These are phyloP conservation scores for Backusella luteola DNA, from an alignment of 192 early-diverging fungal genomes.

Conservation along the genomic window DNA sequence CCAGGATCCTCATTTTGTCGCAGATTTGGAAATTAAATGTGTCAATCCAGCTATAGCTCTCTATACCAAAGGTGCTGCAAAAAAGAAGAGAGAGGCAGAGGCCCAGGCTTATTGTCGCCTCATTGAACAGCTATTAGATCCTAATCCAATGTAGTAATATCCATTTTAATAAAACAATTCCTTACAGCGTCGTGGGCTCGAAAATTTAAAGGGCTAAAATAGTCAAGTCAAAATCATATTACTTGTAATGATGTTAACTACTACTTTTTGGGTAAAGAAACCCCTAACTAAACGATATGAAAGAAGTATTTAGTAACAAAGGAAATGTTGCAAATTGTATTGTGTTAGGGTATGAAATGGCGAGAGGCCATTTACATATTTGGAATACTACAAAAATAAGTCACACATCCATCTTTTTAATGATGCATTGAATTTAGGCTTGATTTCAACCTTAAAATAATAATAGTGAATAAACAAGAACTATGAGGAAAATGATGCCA, in stretches of 20 bases:
- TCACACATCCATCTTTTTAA: background rate
- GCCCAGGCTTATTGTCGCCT: background rate
- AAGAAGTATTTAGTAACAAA: too few species aligned
- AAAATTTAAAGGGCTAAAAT: background rate
- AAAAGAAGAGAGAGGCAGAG: background rate
- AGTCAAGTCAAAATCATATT: too few species aligned
- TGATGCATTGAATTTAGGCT: background rate
- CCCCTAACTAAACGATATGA: too few species aligned
- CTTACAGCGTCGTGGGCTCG: background rate
- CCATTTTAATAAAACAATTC: background rate
- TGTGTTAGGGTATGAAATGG: too few species aligned
- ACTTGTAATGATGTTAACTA: too few species aligned
- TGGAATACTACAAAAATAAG: too few species aligned
- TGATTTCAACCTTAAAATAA: background rate
- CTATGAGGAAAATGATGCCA: too few species aligned
- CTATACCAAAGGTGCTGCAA: background rate
- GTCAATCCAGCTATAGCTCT: background rate
- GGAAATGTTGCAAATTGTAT: too few species aligned
- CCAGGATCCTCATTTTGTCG: conserved; percentile 1
- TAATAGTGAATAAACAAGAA: too few species aligned
- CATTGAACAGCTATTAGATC: background rate
- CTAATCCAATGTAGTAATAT: background rate
- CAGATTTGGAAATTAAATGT: background rate
- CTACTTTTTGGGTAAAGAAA: too few species aligned
- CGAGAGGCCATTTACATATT: too few species aligned